Percentiles rank a stretch among this genome's conserved stretches.
Evolutionary conservation across 2,329 filamentous ascomycete species (phyloP).

Genomic region (Fusarium poae): DNA sequence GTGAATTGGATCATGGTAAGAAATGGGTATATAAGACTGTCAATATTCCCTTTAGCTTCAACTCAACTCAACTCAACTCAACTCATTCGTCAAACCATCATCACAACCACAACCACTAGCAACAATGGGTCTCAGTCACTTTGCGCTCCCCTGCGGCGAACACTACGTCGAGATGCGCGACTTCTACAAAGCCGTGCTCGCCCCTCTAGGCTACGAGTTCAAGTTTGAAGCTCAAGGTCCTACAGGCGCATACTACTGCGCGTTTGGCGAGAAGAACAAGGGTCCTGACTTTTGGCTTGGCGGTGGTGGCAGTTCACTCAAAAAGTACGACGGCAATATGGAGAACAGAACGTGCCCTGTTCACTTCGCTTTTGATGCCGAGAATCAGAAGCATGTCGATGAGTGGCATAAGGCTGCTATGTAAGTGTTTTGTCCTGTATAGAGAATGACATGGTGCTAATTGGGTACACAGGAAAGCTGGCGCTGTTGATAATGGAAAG

Average conservation of each 20-base stretch:
- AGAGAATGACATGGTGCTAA: neutral
- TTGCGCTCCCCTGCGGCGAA: slow-evolving; percentile 44
- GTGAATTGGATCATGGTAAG: neutral
- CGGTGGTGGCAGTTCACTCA: slow-evolving; percentile 29
- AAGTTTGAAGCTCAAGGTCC: slow-evolving; percentile 30
- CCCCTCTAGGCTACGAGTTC: slow-evolving; percentile 46
- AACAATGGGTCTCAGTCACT: slow-evolving; percentile 33
- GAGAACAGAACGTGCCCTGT: slow-evolving; percentile 40
- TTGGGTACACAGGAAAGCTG: slow-evolving; percentile 53
- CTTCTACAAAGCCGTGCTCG: slow-evolving; percentile 48
- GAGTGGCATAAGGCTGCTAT: slow-evolving; percentile 47
- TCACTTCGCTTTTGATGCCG: slow-evolving; percentile 44
- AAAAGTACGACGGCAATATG: slow-evolving; percentile 45
- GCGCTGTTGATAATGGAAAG: slow-evolving; percentile 62
- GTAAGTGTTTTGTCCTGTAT: slow-evolving; percentile 21
- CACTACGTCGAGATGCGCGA: slow-evolving; percentile 48
- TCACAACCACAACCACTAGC: neutral
- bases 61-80: neutral
- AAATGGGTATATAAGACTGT: neutral
- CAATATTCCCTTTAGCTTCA: neutral
- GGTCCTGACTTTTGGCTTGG: slow-evolving; percentile 47
- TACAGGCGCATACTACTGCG: slow-evolving; percentile 37
- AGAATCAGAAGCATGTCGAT: slow-evolving; percentile 36
- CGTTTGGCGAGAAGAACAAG: slow-evolving; percentile 37
- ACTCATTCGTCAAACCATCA: too few relatives aligned